These are phyloP conservation scores for Tetracentron sinense DNA, from an alignment of 164 flowering plant genomes.

Conservation along the genomic window DNA sequence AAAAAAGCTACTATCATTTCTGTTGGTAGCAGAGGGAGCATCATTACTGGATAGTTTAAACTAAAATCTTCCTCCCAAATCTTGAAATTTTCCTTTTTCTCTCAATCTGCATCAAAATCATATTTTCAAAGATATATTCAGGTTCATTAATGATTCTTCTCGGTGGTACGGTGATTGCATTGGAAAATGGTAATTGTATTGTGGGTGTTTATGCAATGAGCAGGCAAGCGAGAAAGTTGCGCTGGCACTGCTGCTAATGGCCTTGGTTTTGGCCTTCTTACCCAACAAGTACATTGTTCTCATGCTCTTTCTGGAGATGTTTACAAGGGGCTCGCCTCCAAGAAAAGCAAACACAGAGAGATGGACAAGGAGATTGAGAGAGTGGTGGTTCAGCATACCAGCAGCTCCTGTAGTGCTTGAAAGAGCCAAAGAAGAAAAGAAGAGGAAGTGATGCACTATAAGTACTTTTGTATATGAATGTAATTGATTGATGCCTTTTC, in stretches of 20 bases:
- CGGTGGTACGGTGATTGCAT: neutral
- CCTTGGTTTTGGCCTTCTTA: constrained; percentile 51
- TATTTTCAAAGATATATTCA: no score
- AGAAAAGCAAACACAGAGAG: constrained; percentile 72
- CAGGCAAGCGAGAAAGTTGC: constrained; percentile 82
- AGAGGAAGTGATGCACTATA: constrained; percentile 66
- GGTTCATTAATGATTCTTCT: neutral
- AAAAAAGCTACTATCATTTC: no score
- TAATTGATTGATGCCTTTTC: no score
- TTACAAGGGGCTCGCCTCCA: constrained; percentile 70
- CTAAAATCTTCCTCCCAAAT: no score
- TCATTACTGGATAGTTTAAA: no score
- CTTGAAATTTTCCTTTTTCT: no score
- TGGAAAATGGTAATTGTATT: neutral
- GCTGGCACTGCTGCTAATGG: constrained; percentile 36
- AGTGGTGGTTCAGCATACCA: constrained; percentile 99
- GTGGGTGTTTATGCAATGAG: neutral
- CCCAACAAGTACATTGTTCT: constrained; percentile 53
- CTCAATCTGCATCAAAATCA: no score
- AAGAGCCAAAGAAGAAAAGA: constrained; percentile 57
- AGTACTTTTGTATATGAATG: no score
- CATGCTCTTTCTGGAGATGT: constrained; percentile 50
- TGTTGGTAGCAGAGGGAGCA: no score
- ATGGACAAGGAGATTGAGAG: constrained; percentile 71
- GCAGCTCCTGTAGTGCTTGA: constrained; percentile 91